A percentile compares a stretch with the other conserved stretches of the same genome.
These are phyloP conservation scores for Trichoderma oligosporum DNA, from an alignment of 2,329 filamentous ascomycete genomes.

Conservation along the genomic window DNA sequence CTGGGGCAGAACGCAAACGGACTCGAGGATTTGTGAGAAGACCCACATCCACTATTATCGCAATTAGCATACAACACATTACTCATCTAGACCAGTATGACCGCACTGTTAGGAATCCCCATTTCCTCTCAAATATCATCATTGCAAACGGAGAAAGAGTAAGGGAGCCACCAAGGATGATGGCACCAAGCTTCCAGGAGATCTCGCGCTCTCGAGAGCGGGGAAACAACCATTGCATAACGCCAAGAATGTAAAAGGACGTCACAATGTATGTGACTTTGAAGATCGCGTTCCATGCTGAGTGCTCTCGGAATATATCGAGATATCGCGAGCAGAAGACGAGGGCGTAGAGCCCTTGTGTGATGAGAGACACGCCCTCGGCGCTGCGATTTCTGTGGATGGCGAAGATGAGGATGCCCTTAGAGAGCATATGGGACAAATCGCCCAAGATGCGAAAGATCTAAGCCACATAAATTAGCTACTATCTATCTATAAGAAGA, in stretches of 20 bases:
- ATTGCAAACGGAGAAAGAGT: conserved; percentile 68
- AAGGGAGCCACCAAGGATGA: conserved; percentile 62
- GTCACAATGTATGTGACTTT: conserved; percentile 86
- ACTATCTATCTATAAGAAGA: background rate
- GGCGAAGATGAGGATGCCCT: conserved; percentile 84
- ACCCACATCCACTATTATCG: conserved; percentile 67
- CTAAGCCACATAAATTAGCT: conserved; percentile 32
- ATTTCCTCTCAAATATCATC: conserved; percentile 58
- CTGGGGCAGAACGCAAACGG: conserved; percentile 84
- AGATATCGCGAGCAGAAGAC: conserved; percentile 88
- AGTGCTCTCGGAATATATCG: conserved; percentile 64
- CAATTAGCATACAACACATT: background rate
- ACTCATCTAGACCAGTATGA: background rate
- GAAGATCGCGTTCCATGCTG: conserved; percentile 70
- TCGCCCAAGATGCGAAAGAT: conserved; percentile 77
- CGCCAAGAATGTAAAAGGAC: conserved; percentile 77
- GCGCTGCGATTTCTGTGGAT: conserved; percentile 86
- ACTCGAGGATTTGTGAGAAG: conserved; percentile 90
- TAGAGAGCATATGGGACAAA: conserved; percentile 78
- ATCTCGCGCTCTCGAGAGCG: conserved; percentile 86
- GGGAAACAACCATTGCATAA: conserved; percentile 84
- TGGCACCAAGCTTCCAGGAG: conserved; percentile 85
- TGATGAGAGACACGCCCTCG: conserved; percentile 89
- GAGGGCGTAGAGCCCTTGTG: conserved; percentile 77
- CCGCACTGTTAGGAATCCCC: conserved; percentile 50